A percentile compares a stretch with the other conserved stretches of the same genome.
Conservation (phyloP, 108 stramenopile genomes). For the Discostella stelligeroides region DNA sequence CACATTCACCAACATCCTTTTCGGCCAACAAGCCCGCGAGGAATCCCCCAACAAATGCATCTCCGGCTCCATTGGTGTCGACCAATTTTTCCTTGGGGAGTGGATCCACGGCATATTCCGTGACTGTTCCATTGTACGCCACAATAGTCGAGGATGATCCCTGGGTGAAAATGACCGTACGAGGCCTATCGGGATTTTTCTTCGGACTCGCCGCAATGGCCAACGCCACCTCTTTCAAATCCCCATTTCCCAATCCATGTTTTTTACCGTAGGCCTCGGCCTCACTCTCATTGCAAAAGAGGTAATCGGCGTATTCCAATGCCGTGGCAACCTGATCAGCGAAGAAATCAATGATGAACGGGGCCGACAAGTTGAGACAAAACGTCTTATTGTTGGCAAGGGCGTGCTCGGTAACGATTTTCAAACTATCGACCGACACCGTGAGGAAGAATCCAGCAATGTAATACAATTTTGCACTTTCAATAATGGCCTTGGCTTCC, state of each 20-base stretch:
- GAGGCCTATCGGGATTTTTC: conserved; percentile 74
- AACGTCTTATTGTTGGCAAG: conserved; percentile 90
- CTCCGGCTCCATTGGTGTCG: conserved; percentile 99
- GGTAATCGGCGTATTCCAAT: conserved; percentile 94
- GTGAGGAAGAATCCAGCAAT: conserved; percentile 99
- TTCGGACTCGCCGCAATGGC: conserved; percentile 89
- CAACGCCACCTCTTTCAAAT: conserved; percentile 91
- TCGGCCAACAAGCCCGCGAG: conserved; percentile 83
- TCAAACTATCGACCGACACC: conserved; percentile 92
- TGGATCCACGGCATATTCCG: conserved; percentile 87
- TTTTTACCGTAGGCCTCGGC: conserved; percentile 96
- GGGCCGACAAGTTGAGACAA: conserved; percentile 97
- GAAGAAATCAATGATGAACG: conserved; percentile 99
- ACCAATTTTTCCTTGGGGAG: conserved; percentile 89
- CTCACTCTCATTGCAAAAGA: conserved; percentile 99
- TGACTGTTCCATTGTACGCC: conserved; percentile 87
- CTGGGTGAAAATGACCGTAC: conserved; percentile 98
- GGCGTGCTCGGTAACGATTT: conserved; percentile 90
- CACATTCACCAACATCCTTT: conserved; percentile 84
- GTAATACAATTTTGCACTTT: conserved; percentile 89
- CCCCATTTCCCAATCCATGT: conserved; percentile 89
- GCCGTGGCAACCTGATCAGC: conserved; percentile 92
- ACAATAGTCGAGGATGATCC: conserved; percentile 95
- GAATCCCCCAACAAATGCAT: conserved; percentile 99
- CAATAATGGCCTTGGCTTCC: conserved; percentile 90